Evolutionary conservation across 2,329 filamentous ascomycete genomes (phyloP), one percentile per base, ranked within the genome.

Genomic region (Chrysoporthe deuterocubensis): DNA sequence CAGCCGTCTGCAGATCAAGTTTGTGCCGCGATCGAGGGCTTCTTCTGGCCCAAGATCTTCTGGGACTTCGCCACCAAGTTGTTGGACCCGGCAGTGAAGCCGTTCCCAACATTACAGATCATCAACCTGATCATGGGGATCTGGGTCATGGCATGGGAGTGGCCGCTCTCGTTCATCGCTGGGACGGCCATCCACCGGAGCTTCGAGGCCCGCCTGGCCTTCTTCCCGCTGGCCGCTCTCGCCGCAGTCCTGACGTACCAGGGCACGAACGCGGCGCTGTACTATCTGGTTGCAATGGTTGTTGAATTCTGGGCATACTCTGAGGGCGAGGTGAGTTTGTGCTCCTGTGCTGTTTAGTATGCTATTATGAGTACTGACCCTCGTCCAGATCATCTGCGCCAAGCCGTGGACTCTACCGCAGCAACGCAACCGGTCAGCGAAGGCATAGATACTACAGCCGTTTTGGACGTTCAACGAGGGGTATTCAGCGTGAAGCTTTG

Each of bases 31-130:
- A 82, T 99, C 67, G 88, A 96, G 81, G 90, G 88, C 76, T 97
- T 96, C 86, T 95, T 99, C 87, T 99, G 94, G 94, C 96, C 96
- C 72, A 99, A 99, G 80, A 91, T 99, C 77, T 97, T 99, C 82
- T 99, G 92, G 91, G 96, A 99, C 81, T 97, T 97, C 79, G 81
- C 96, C 72, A 97, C 95, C 69, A 94, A 93, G 76, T 94, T 93
- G 74, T 89, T 99, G 74, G 93, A 99, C 77, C 85, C 83, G 66
- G 92, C 91, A 61, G 93, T 98, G 70, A 94, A 92, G 75, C 95
- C 95, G 0, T 79, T 96, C n/a, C 96, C 96, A 1, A 84, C 94
- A 62, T 84, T 99, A 18, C 96, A 99, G 78, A 92, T 91, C 75
- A 85, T 98, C 81, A 99, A 99, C 76, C 83, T 99, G 34, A 32